Evolutionary conservation across 331 rosid species (phyloP).

Genomic region (Ulmus americana): DNA sequence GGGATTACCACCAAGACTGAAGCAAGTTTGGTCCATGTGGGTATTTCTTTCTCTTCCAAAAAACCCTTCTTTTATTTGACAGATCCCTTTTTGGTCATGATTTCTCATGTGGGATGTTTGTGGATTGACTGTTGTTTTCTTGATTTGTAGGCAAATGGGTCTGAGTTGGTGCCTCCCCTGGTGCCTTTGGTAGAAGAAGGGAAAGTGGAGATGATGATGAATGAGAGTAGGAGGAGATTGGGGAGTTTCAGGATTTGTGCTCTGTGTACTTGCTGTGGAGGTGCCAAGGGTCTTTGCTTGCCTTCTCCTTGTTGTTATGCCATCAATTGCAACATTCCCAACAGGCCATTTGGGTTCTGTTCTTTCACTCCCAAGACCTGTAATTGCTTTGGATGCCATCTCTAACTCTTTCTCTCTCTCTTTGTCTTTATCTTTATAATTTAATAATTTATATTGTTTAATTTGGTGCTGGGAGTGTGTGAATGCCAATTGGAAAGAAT

Average conservation of each 20-base stretch:
- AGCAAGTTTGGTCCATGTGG: slow-evolving; percentile 50
- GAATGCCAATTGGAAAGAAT: slow-evolving; percentile 53
- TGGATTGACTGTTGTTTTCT: slow-evolving; percentile 33
- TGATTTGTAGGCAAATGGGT: slow-evolving; percentile 59
- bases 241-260: slow-evolving; percentile 92
- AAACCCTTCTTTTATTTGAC: slow-evolving; percentile 20
- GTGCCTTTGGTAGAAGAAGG: slow-evolving; percentile 57
- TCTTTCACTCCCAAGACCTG: slow-evolving; percentile 96
- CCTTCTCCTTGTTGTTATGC: slow-evolving; percentile 99
- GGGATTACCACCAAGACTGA: slow-evolving; percentile 29
- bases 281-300: slow-evolving; percentile 79
- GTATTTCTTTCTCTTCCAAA: slow-evolving; percentile 25
- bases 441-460: slow-evolving; percentile 34
- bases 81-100: slow-evolving; percentile 22
- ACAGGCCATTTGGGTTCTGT: slow-evolving; percentile 95
- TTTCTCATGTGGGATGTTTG: slow-evolving; percentile 28
- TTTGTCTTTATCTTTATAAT: background rate
- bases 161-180: slow-evolving; percentile 37
- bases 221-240: slow-evolving; percentile 70
- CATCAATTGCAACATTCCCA: slow-evolving; percentile 94
- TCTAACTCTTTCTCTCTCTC: slow-evolving; percentile 30
- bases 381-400: slow-evolving; percentile 96
- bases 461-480: slow-evolving; percentile 50
- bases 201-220: slow-evolving; percentile 60
- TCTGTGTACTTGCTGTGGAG: slow-evolving; percentile 96